A percentile compares a stretch with the other conserved stretches of the same genome.
Evolutionary conservation across 768 basidiomycete genomes (phyloP).

Genomic region (Boletus reticulatus): DNA sequence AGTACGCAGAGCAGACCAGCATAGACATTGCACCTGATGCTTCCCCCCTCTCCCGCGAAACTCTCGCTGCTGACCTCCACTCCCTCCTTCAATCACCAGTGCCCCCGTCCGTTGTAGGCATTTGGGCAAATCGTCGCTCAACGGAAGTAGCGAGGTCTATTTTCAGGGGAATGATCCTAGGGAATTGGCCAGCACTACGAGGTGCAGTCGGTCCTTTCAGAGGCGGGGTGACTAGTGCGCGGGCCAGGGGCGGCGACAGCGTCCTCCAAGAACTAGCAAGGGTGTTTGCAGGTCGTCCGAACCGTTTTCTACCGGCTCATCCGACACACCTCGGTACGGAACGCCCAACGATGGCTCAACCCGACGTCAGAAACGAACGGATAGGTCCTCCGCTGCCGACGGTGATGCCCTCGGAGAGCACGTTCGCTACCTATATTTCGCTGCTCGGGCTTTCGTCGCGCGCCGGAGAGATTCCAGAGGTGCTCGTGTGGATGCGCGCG

Average conservation of each 20-base stretch:
- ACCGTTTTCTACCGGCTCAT: slow-evolving; percentile 8
- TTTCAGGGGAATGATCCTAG: slow-evolving; percentile 56
- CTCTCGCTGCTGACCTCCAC: slow-evolving; percentile 6
- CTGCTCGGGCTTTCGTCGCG: slow-evolving; percentile 52
- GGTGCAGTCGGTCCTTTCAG: slow-evolving; percentile 36
- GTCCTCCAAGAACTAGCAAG: slow-evolving; percentile 21
- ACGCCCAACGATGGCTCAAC: slow-evolving; percentile 3
- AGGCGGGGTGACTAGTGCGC: slow-evolving; percentile 24
- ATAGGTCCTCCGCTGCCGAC: slow-evolving; percentile 26
- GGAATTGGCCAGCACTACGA: slow-evolving; percentile 49
- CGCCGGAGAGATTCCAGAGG: slow-evolving; percentile 60
- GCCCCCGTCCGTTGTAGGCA: slow-evolving; percentile 31
- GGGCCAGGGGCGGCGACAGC: slow-evolving; percentile 14
- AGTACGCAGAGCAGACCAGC: neutral
- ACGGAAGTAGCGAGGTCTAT: slow-evolving; percentile 48
- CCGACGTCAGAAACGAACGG: neutral
- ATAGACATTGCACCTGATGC: neutral
- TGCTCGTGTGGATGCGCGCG: slow-evolving; percentile 72
- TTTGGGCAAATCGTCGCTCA: slow-evolving; percentile 47
- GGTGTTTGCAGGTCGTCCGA: slow-evolving; percentile 9
- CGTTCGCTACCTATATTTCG: slow-evolving; percentile 58
- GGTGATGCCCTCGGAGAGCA: slow-evolving; percentile 47
- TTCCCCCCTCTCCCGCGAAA: slow-evolving; percentile 3
- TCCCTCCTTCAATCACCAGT: slow-evolving; percentile 23
- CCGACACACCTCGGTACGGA: neutral